Percentiles rank a stretch among this genome's conserved stretches.
phyloP scores from a whole-genome alignment of 139 green algal species.

The Micromonas commoda region DNA sequence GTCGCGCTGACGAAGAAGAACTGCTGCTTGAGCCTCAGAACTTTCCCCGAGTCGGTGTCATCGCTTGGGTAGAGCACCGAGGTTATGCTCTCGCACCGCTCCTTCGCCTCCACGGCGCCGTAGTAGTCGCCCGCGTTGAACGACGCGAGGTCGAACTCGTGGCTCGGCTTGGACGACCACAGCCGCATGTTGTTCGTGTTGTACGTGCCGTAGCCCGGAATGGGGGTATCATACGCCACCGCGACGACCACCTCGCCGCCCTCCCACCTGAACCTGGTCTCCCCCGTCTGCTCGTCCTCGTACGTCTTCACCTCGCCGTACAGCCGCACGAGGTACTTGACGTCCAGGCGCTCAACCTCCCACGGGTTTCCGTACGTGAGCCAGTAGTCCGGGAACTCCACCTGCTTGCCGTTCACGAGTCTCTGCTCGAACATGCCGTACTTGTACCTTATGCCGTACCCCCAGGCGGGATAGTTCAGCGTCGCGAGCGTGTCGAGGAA shows the following conservation, averaged over 20 bases:
- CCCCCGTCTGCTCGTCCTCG: conserved; percentile 47
- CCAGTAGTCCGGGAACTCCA: conserved; percentile 96
- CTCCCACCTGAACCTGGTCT: conserved; percentile 81
- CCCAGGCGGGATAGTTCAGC: conserved; percentile 90
- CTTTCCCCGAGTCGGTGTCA: conserved; percentile 91
- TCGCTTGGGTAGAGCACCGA: conserved; percentile 98
- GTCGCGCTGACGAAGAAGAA: conserved; percentile 96
- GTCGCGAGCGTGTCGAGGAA: conserved; percentile 98
- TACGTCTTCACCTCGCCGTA: conserved; percentile 80
- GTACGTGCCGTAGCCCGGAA: conserved; percentile 92
- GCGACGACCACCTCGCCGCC: conserved; percentile 85
- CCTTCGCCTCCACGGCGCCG: conserved; percentile 63
- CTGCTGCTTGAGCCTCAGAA: conserved; percentile 98
- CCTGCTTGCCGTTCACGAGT: conserved; percentile 84
- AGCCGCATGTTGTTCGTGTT: conserved; percentile 98
- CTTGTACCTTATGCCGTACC: conserved; percentile 96
- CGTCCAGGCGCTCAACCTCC: conserved; percentile 84
- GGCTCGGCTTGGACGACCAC: conserved; percentile 52
- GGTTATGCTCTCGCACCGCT: conserved; percentile 82
- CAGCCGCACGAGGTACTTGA: conserved; percentile 81
- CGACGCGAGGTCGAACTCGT: conserved; percentile 92
- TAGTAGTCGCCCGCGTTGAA: conserved; percentile 94
- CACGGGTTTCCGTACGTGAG: conserved; percentile 92
- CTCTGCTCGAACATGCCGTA: conserved; percentile 97
- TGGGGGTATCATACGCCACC: conserved; percentile 95